phyloP scores from a whole-genome alignment of 495 filamentous ascomycete species.

The Evansstolkia leycettana region DNA sequence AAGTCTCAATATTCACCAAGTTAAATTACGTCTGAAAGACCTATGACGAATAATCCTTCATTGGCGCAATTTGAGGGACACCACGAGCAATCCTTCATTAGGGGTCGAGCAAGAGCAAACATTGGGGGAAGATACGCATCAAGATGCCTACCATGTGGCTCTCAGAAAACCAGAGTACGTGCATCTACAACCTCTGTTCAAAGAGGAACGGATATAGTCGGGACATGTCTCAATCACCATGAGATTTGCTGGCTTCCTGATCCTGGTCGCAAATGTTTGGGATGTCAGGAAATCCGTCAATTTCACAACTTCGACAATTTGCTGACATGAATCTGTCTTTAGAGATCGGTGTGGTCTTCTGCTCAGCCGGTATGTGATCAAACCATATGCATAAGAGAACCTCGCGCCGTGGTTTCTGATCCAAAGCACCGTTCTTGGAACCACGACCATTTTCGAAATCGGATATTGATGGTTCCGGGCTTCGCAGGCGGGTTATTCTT shows the following conservation, averaged over 20 bases:
- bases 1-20: too few relatives aligned
- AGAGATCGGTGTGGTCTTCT: conserved; percentile 96
- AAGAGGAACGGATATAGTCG: too few relatives aligned
- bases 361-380: conserved; percentile 72
- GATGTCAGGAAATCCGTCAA: neutral
- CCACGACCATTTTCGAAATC: neutral
- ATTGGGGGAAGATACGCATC: too few relatives aligned
- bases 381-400: neutral
- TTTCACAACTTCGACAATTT: neutral
- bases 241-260: neutral
- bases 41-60: too few relatives aligned
- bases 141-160: conserved; percentile 80
- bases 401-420: too few relatives aligned
- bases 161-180: conserved; percentile 91
- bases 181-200: too few relatives aligned
- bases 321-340: conserved; percentile 8
- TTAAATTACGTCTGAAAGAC: too few relatives aligned
- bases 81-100: neutral
- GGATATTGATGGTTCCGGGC: conserved; percentile 5
- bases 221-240: neutral
- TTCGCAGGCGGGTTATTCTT: conserved; percentile 77
- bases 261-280: neutral
- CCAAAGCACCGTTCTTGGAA: too few relatives aligned
- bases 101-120: too few relatives aligned
- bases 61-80: too few relatives aligned